phyloP scores from a whole-genome alignment of 331 rosid genomes.

The Pyracantha coccinea region DNA sequence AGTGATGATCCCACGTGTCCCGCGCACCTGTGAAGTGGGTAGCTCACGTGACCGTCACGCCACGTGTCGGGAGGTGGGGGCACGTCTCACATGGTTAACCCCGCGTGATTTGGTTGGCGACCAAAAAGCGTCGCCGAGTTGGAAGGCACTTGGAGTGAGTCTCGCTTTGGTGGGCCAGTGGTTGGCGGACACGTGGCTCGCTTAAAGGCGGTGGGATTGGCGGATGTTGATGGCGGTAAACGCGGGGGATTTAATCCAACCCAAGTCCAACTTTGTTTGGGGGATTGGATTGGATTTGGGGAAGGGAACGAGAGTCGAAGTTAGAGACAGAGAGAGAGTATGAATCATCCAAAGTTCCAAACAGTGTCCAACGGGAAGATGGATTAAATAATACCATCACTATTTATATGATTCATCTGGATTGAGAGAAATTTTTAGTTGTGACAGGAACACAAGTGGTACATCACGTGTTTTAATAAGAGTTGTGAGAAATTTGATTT shows the following conservation, averaged over 20 bases:
- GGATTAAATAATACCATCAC: background rate
- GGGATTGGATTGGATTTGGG: background rate
- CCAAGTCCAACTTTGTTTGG: background rate
- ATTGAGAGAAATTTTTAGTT: too few species aligned
- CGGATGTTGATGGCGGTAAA: slow-evolving; percentile 2
- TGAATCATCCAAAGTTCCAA: too few species aligned
- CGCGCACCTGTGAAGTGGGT: slow-evolving; percentile 17
- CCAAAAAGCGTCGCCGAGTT: slow-evolving; percentile 7
- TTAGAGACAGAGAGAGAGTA: background rate
- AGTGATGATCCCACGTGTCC: slow-evolving; percentile 14
- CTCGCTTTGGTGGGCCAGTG: too few species aligned
- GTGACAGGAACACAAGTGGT: too few species aligned
- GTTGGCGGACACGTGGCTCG: slow-evolving; percentile 1
- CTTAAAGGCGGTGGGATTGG: background rate
- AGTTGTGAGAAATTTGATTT: too few species aligned
- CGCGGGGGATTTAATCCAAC: slow-evolving; percentile 23
- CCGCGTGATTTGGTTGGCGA: slow-evolving; percentile 18
- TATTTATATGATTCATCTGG: too few species aligned
- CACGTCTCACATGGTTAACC: slow-evolving; percentile 15
- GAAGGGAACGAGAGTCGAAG: background rate
- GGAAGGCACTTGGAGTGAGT: background rate
- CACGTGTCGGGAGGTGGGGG: slow-evolving; percentile 27
- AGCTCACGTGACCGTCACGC: slow-evolving; percentile 21
- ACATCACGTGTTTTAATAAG: too few species aligned
- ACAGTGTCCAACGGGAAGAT: background rate